A percentile compares a stretch with the other conserved stretches of the same genome.
Evolutionary conservation across 495 filamentous ascomycete genomes (phyloP).

Genomic region (Aspergillus sclerotioniger): DNA sequence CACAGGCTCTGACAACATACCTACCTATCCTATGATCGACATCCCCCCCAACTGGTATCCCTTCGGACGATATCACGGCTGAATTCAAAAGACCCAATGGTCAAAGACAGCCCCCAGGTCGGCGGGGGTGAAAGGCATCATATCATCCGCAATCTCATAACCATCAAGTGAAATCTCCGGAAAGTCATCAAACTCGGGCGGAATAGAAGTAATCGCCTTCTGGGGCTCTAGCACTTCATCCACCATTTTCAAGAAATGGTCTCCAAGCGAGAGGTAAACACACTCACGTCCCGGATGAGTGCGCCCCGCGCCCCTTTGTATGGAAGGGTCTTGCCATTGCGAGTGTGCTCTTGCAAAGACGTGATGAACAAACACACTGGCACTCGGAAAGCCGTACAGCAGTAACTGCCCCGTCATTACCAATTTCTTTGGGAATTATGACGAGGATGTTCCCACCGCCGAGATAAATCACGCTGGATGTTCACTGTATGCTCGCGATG

Average conservation of each 20-base stretch:
- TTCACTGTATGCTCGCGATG: slow-evolving; percentile 41
- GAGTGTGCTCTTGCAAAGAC: slow-evolving; percentile 41
- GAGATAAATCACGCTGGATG: slow-evolving; percentile 24
- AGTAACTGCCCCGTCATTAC: slow-evolving; percentile 27
- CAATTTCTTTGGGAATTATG: background rate
- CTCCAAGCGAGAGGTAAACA: slow-evolving; percentile 46
- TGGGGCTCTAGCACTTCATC: slow-evolving; percentile 36
- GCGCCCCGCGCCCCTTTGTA: slow-evolving; percentile 48
- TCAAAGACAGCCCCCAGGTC: slow-evolving; percentile 30
- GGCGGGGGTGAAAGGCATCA: slow-evolving; percentile 27
- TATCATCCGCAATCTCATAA: slow-evolving; percentile 20
- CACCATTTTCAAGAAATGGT: slow-evolving; percentile 30
- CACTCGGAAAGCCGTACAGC: slow-evolving; percentile 45
- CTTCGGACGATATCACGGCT: background rate
- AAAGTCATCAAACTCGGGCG: background rate
- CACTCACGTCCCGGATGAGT: slow-evolving; percentile 58
- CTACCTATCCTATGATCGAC: too few species aligned
- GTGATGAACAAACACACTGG: slow-evolving; percentile 45
- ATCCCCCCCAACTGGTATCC: background rate
- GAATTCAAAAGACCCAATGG: slow-evolving; percentile 30
- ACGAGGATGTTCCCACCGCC: slow-evolving; percentile 14
- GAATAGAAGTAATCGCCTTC: background rate
- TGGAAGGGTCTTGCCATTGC: slow-evolving; percentile 37
- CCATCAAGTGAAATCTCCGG: slow-evolving; percentile 15
- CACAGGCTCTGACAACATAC: too few species aligned